These are phyloP conservation scores for Boechera retrofracta DNA, from an alignment of 345 rosid genomes.

Conservation along the genomic window DNA sequence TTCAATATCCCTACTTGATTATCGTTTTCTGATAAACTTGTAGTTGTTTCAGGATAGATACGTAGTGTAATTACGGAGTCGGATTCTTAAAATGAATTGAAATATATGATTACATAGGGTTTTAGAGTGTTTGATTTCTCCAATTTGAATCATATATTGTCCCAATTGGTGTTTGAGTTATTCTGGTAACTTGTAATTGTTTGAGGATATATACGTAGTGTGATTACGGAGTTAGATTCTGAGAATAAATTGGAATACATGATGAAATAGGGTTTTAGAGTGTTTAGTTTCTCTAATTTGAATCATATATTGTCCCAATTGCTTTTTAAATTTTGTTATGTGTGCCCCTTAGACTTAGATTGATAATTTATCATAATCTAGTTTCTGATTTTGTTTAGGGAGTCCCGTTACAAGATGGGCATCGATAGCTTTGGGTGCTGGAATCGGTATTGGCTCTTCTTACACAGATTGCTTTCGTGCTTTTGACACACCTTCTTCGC, in stretches of 20 bases:
- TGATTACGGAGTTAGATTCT: no score
- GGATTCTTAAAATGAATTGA: background rate
- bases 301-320: no score
- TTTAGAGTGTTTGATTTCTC: constrained; percentile 2
- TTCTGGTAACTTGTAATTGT: no score
- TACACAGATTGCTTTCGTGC: constrained; percentile 43
- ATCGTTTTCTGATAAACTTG: background rate
- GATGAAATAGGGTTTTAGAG: no score
- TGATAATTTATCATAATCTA: background rate
- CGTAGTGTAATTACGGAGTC: constrained; percentile 2
- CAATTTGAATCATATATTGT: background rate
- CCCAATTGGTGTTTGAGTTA: no score
- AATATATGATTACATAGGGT: background rate
- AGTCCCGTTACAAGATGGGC: constrained; percentile 45
- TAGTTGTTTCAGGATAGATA: background rate
- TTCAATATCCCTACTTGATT: background rate
- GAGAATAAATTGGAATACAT: no score
- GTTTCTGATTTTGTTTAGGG: constrained; percentile 18
- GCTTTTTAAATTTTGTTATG: no score
- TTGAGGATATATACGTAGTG: no score
- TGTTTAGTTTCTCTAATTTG: no score
- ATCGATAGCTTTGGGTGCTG: constrained; percentile 48
- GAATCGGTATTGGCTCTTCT: constrained; percentile 46
- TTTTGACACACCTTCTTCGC: constrained; percentile 42
- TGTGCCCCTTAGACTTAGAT: background rate